These are phyloP conservation scores for Starmerella stigmatis DNA, from an alignment of 805 yeast genomes.

Conservation along the genomic window DNA sequence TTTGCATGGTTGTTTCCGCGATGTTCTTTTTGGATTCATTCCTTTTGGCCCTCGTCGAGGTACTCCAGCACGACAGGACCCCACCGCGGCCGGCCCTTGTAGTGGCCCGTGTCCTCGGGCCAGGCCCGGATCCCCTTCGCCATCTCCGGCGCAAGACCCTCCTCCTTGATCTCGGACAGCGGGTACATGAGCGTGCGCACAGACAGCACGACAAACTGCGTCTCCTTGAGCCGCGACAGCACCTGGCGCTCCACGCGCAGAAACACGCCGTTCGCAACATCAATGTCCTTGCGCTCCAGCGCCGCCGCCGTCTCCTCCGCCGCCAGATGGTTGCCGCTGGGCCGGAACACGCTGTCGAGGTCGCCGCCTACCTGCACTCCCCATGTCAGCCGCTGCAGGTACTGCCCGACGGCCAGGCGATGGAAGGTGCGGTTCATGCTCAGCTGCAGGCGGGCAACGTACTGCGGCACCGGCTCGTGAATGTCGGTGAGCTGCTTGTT, in stretches of 20 bases:
- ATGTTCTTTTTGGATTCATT: background rate
- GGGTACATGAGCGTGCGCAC: conserved; percentile 50
- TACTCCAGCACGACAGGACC: conserved; percentile 20
- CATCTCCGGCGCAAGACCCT: conserved; percentile 41
- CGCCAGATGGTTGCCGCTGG: conserved; percentile 13
- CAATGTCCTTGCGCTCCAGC: conserved; percentile 31
- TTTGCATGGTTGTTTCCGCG: too few species aligned
- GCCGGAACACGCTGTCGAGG: conserved; percentile 14
- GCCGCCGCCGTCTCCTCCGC: conserved; percentile 23
- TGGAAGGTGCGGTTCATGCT: conserved; percentile 61
- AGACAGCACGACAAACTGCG: conserved; percentile 40
- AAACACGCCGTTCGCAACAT: conserved; percentile 35
- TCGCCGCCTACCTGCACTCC: conserved; percentile 40
- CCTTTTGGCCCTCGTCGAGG: conserved; percentile 4
- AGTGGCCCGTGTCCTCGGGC: conserved; percentile 19
- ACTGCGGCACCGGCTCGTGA: conserved; percentile 67
- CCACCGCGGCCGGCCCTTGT: conserved; percentile 23
- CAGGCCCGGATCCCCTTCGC: conserved; percentile 50
- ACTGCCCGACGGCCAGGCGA: conserved; percentile 33
- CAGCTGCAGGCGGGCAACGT: conserved; percentile 42
- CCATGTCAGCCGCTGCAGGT: conserved; percentile 61
- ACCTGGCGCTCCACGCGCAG: conserved; percentile 52
- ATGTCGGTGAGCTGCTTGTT: conserved; percentile 47
- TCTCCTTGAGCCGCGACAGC: conserved; percentile 41
- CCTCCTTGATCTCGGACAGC: conserved; percentile 38